Evolutionary conservation across 2,329 filamentous ascomycete genomes (phyloP).

Genomic region (Talaromyces albobiverticillius): DNA sequence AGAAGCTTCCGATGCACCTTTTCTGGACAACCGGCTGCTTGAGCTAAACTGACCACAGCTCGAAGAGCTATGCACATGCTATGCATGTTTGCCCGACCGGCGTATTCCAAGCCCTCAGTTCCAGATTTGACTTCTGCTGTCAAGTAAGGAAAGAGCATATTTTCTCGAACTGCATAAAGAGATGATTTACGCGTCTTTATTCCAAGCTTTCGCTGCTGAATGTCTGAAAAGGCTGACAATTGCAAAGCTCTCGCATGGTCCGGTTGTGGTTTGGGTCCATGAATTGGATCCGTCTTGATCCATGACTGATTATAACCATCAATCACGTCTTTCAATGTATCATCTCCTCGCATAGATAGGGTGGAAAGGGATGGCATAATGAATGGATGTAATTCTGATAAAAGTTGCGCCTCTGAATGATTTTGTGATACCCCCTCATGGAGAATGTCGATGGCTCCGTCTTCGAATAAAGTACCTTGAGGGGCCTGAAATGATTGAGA

Average conservation of each 20-base stretch:
- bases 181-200: not conserved
- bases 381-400: too few relatives aligned
- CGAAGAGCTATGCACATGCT: constrained; percentile 2
- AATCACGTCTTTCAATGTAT: too few relatives aligned
- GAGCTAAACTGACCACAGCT: not conserved
- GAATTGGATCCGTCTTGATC: constrained; percentile 8
- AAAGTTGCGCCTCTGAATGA: too few relatives aligned
- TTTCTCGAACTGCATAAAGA: not conserved
- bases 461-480: too few relatives aligned
- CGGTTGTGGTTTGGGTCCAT: constrained; percentile 9
- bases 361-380: too few relatives aligned
- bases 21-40: constrained; percentile 1
- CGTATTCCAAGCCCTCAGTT: not conserved
- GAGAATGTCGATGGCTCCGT: too few relatives aligned
- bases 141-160: constrained; percentile 1
- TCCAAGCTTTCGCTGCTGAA: constrained; percentile 2
- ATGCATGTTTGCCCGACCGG: not conserved
- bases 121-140: not conserved
- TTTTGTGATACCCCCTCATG: too few relatives aligned
- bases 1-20: constrained; percentile 21
- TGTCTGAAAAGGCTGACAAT: not conserved
- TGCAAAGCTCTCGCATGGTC: constrained; percentile 1
- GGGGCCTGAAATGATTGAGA: too few relatives aligned
- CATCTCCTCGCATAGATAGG: too few relatives aligned
- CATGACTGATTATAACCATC: constrained; percentile 12